These are phyloP conservation scores for Starmerella vaccinii DNA, from an alignment of 805 yeast species.

Conservation along the genomic window DNA sequence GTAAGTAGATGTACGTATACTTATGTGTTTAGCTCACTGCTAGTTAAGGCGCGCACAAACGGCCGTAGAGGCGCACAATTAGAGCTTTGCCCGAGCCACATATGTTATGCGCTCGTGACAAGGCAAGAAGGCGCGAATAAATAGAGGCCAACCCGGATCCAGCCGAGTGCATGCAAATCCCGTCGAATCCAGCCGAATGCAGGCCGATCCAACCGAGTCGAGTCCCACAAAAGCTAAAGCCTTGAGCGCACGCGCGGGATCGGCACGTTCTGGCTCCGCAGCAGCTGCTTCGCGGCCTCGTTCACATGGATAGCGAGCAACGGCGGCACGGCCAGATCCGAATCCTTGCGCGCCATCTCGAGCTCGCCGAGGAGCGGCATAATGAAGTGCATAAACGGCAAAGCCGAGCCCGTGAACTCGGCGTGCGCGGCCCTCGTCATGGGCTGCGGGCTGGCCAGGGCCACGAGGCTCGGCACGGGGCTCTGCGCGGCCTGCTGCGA, in stretches of 20 bases:
- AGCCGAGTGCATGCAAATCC: too few relatives aligned
- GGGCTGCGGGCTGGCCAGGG: constrained; percentile 15
- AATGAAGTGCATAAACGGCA: constrained; percentile 14
- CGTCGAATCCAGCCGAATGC: too few relatives aligned
- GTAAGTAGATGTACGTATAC: too few relatives aligned
- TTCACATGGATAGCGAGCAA: background rate
- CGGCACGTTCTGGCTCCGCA: background rate
- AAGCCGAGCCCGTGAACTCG: constrained; percentile 11
- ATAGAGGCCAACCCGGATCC: too few relatives aligned
- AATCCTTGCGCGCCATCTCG: background rate
- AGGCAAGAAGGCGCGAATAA: too few relatives aligned
- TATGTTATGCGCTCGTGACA: too few relatives aligned
- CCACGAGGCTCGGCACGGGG: constrained; percentile 4
- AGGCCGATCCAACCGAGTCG: too few relatives aligned
- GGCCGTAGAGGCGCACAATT: too few relatives aligned
- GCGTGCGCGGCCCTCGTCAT: constrained; percentile 14
- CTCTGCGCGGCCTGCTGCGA: background rate
- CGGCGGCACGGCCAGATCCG: background rate
- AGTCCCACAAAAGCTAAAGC: too few relatives aligned
- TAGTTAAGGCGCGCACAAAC: too few relatives aligned
- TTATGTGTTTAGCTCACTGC: too few relatives aligned
- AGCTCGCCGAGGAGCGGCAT: constrained; percentile 3
- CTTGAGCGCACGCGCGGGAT: background rate
- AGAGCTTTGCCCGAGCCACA: too few relatives aligned
- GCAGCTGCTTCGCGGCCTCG: background rate